Evolutionary conservation across 2,329 filamentous ascomycete genomes (phyloP).

Genomic region (Aspergillus pseudoviridinutans): DNA sequence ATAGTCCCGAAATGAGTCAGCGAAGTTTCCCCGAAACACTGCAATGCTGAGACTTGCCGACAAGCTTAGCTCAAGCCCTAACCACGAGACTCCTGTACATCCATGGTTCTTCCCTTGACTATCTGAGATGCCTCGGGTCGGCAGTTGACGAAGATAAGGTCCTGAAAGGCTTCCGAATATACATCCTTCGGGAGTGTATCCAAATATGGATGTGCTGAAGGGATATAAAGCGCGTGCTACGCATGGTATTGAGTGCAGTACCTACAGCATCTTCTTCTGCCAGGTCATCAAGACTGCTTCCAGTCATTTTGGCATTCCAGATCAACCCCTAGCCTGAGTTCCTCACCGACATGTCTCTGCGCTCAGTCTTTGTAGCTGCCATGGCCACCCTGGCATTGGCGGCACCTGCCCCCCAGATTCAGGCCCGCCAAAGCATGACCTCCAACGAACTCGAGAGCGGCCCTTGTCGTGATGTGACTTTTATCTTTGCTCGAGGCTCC

Average conservation of each 20-base stretch:
- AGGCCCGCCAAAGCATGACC: slow-evolving; percentile 14
- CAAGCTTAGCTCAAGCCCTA: not conserved
- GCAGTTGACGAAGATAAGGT: not conserved
- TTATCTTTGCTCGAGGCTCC: slow-evolving; percentile 41
- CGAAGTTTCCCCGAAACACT: not conserved
- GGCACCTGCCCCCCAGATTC: slow-evolving; percentile 8
- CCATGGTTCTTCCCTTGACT: not conserved
- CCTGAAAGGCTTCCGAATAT: not conserved
- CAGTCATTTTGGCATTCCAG: not conserved
- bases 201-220: not conserved
- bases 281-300: not conserved
- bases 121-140: not conserved
- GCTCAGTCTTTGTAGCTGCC: slow-evolving; percentile 9
- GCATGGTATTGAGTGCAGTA: not conserved
- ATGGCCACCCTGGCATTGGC: slow-evolving; percentile 14
- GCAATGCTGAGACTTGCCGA: not conserved
- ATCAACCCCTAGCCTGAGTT: not conserved
- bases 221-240: not conserved
- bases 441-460: slow-evolving; percentile 37
- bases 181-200: not conserved
- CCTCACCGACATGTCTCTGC: slow-evolving; percentile 11
- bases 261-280: not conserved
- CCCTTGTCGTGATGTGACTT: slow-evolving; percentile 34
- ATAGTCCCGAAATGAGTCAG: not conserved
- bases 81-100: not conserved